A percentile compares a stretch with the other conserved stretches of the same genome.
Conservation (phyloP, 495 filamentous ascomycete species). For the Xylaria grammica region DNA sequence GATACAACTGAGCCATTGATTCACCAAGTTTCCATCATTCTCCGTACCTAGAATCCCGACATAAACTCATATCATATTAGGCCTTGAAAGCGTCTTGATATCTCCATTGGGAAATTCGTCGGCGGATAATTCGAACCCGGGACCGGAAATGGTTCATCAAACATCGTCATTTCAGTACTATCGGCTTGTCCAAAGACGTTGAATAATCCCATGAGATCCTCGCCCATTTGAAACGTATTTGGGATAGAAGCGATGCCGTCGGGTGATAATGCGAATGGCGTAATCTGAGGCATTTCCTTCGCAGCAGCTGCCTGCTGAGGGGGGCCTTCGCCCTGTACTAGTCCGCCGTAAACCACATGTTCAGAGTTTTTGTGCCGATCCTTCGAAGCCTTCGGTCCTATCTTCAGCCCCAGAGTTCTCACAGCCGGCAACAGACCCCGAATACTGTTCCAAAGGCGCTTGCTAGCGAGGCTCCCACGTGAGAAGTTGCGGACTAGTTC, state of each 20-base stretch:
- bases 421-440: slow-evolving; percentile 20
- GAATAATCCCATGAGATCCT: slow-evolving; percentile 22
- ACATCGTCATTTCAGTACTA: neutral
- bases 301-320: neutral
- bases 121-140: neutral
- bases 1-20: too few relatives aligned
- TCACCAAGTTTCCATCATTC: too few relatives aligned
- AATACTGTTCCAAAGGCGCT: slow-evolving; percentile 62
- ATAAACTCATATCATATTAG: slow-evolving; percentile 10
- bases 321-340: neutral
- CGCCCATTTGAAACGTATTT: slow-evolving; percentile 20
- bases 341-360: neutral
- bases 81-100: slow-evolving; percentile 17
- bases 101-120: slow-evolving; percentile 11
- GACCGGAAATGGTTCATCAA: neutral
- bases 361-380: neutral
- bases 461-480: slow-evolving; percentile 59
- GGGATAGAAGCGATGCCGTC: slow-evolving; percentile 10
- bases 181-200: slow-evolving; percentile 21
- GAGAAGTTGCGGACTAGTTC: slow-evolving; percentile 68
- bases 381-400: neutral
- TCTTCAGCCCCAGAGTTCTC: slow-evolving; percentile 12
- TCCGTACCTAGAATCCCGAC: too few relatives aligned
- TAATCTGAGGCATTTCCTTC: slow-evolving; percentile 1
- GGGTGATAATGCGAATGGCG: neutral